Percentiles rank a stretch among this genome's conserved stretches.
phyloP scores from a whole-genome alignment of 2,329 filamentous ascomycete species.

The Blastomyces gilchristii region DNA sequence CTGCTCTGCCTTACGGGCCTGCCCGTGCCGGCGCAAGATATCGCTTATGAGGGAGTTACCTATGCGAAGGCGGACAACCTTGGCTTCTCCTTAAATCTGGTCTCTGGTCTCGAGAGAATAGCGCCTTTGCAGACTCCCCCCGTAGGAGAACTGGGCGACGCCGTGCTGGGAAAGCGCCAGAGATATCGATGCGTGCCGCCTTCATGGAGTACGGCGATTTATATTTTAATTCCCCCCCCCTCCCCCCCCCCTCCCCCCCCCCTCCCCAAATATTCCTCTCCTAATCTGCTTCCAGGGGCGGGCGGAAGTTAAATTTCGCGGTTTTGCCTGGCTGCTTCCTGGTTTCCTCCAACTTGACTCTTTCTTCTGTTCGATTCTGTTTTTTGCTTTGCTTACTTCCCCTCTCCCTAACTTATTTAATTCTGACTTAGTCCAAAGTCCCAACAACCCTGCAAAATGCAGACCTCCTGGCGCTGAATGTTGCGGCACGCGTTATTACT shows the following conservation, averaged over 20 bases:
- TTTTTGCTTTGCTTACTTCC: no score
- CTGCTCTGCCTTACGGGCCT: not conserved
- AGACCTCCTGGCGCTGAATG: not conserved
- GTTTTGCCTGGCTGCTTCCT: not conserved
- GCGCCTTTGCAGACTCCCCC: not conserved
- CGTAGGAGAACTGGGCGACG: not conserved
- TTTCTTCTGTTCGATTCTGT: no score
- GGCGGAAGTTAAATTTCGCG: not conserved
- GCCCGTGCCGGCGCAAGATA: not conserved
- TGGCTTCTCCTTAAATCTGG: not conserved
- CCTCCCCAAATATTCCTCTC: not conserved
- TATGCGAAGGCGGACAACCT: not conserved
- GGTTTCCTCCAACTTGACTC: not conserved
- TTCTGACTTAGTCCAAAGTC: not conserved
- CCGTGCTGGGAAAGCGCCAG: not conserved
- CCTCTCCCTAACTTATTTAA: not conserved
- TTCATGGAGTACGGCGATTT: not conserved
- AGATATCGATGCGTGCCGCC: not conserved
- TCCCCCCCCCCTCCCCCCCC: no score
- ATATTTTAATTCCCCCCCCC: not conserved
- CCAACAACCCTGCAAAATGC: not conserved
- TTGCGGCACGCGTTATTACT: not conserved
- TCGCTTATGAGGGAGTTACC: not conserved
- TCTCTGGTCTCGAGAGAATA: not conserved
- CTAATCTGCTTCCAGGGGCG: not conserved